Percentiles rank a stretch among this genome's conserved stretches.
These are phyloP conservation scores for Fusarium sp. DNA, from an alignment of 2,329 filamentous ascomycete genomes.

Conservation along the genomic window DNA sequence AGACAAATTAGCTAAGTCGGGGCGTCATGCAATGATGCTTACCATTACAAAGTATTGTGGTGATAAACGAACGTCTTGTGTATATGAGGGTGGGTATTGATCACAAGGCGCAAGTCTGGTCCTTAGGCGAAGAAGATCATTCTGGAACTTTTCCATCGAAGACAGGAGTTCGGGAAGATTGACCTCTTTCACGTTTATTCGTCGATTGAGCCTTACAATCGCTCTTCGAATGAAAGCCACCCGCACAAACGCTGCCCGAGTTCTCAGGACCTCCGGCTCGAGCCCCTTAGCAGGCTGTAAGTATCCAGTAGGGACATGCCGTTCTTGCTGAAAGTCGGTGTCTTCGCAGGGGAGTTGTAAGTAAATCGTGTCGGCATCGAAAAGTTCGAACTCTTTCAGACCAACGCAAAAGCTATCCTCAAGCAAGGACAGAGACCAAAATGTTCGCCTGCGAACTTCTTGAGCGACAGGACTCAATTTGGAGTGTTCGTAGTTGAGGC, in stretches of 20 bases:
- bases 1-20: not conserved
- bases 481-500: slow-evolving; percentile 41
- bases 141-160: slow-evolving; percentile 40
- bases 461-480: slow-evolving; percentile 35
- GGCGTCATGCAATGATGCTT: not conserved
- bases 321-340: slow-evolving; percentile 33
- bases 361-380: slow-evolving; percentile 37
- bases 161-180: slow-evolving; percentile 35
- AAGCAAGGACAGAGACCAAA: slow-evolving; percentile 39
- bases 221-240: slow-evolving; percentile 34
- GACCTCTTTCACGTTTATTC: slow-evolving; percentile 38
- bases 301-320: slow-evolving; percentile 35
- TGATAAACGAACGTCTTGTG: slow-evolving; percentile 24
- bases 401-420: slow-evolving; percentile 43
- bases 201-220: slow-evolving; percentile 38
- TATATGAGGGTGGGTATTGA: slow-evolving; percentile 30
- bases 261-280: slow-evolving; percentile 35
- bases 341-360: slow-evolving; percentile 40
- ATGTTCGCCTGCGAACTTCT: slow-evolving; percentile 38
- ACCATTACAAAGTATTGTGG: slow-evolving; percentile 37
- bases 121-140: slow-evolving; percentile 35
- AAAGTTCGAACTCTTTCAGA: slow-evolving; percentile 39
- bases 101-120: slow-evolving; percentile 32
- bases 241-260: slow-evolving; percentile 37
- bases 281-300: slow-evolving; percentile 38